A percentile compares a stretch with the other conserved stretches of the same genome.
phyloP scores from a whole-genome alignment of 495 filamentous ascomycete genomes.

The Poronia punctata region DNA sequence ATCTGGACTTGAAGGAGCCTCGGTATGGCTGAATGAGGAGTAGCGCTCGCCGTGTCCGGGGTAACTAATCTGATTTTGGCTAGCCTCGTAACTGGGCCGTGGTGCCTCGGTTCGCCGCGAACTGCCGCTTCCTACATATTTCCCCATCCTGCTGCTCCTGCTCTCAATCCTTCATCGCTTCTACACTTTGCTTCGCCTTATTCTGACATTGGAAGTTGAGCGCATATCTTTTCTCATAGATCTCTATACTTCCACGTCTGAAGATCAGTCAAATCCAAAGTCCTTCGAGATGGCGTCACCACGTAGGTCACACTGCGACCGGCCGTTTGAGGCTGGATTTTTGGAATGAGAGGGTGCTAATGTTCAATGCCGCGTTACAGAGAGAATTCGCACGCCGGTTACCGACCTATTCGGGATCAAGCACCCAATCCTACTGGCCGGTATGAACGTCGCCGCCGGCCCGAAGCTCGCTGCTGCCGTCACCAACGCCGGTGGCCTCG shows the following conservation, averaged over 20 bases:
- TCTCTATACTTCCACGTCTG: neutral
- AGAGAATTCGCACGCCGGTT: slow-evolving; percentile 77
- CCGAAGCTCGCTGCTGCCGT: slow-evolving; percentile 96
- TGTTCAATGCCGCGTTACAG: slow-evolving; percentile 39
- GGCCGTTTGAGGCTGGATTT: neutral
- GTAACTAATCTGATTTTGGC: neutral
- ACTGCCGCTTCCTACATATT: slow-evolving; percentile 5
- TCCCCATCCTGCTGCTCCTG: neutral
- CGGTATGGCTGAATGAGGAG: neutral
- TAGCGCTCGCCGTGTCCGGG: neutral
- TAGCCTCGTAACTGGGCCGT: neutral
- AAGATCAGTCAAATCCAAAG: too few species aligned
- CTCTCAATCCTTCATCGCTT: slow-evolving; percentile 3
- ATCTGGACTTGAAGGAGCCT: neutral
- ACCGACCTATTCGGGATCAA: slow-evolving; percentile 97
- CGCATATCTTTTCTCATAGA: neutral
- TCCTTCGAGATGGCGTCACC: slow-evolving; percentile 78
- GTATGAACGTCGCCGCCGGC: slow-evolving; percentile 98
- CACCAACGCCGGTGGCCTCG: slow-evolving; percentile 92
- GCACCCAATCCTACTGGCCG: slow-evolving; percentile 89
- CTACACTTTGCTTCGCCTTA: neutral
- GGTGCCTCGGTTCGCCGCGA: slow-evolving; percentile 11
- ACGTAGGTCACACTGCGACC: slow-evolving; percentile 48
- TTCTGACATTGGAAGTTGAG: neutral
- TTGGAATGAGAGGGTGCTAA: slow-evolving; percentile 12